Percentiles rank a stretch among this genome's conserved stretches.
Evolutionary conservation across 2,329 filamentous ascomycete genomes (phyloP).

Genomic region (Fusarium xylarioides): DNA sequence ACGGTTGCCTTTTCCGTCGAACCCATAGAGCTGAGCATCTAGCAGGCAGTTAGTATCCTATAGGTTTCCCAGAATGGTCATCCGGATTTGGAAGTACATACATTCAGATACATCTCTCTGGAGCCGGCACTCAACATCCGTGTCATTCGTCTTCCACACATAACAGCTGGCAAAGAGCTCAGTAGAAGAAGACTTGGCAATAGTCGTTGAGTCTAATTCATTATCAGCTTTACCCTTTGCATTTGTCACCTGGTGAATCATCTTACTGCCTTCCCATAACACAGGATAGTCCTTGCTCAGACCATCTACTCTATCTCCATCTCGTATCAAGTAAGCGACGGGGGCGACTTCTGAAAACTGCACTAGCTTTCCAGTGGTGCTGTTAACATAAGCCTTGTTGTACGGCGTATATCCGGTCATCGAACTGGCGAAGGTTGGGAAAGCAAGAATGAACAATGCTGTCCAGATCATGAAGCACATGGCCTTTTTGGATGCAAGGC

Average conservation of each 20-base stretch:
- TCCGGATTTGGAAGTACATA: no score
- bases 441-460: background rate
- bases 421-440: background rate
- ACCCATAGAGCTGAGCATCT: background rate
- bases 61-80: no score
- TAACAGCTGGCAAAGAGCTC: no score
- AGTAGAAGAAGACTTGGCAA: no score
- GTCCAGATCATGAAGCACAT: background rate
- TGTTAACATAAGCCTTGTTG: background rate
- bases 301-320: background rate
- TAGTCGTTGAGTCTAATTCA: no score
- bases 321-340: background rate
- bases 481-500: background rate
- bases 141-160: no score
- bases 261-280: background rate
- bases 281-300: background rate
- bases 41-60: background rate
- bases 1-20: background rate
- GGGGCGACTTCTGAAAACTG: accelerated
- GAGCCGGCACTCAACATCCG: no score
- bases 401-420: slow-evolving; percentile 21
- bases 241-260: no score
- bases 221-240: no score
- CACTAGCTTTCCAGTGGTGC: accelerated
- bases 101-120: no score